Evolutionary conservation across 1,284 basidiomycete species (phyloP), one percentile per base, ranked within the genome.

Genomic region (Fomes fomentarius): DNA sequence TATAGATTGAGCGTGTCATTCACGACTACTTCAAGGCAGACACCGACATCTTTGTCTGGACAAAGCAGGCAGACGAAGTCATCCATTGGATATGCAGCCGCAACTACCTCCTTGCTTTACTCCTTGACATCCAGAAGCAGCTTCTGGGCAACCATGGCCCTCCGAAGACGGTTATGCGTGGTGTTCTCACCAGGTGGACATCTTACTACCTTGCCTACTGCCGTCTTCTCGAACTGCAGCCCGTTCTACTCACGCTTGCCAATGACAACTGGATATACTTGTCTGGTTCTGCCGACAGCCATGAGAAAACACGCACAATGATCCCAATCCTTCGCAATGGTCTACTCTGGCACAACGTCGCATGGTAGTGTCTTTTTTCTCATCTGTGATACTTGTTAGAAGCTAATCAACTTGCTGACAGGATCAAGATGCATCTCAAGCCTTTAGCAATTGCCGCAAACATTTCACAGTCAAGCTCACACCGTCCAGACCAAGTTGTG

Each of bases 401-500:
- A 31, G 7, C 30, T 31, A 14, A 31, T 7, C 3, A 3, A 17
- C 8, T 37, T 3, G 9, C 3, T 43, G 41, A n/a, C 26, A 74
- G 71, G 38, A 64, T 73, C 26, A 66, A 61, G 31, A 39, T 30
- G 9, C 66, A 76, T 58, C 69, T 77, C 31, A 61, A 68, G 39
- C 76, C 75, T 3, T 68, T 78, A 24, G 74, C 75, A 4, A 67
- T 74, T 50, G 74, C 76, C 11, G 64, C 71, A 12, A 76, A 76
- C 56, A 54, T 74, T 46, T 66, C 67, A 6, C 76, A 78, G 53
- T 56, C 67, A 1, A 45, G 65, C 25, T 61, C 65, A 49, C 69
- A 68, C 33, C 66, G 68, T 0, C 63, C 77, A 15, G 73, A 78
- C 61, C 37, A 68, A 30, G 71, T 79, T 19, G 64, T 76, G 2